Evolutionary conservation across 441 rosid genomes (phyloP), one percentile per base, ranked within the genome.

Genomic region (Codiaeum variegatum): DNA sequence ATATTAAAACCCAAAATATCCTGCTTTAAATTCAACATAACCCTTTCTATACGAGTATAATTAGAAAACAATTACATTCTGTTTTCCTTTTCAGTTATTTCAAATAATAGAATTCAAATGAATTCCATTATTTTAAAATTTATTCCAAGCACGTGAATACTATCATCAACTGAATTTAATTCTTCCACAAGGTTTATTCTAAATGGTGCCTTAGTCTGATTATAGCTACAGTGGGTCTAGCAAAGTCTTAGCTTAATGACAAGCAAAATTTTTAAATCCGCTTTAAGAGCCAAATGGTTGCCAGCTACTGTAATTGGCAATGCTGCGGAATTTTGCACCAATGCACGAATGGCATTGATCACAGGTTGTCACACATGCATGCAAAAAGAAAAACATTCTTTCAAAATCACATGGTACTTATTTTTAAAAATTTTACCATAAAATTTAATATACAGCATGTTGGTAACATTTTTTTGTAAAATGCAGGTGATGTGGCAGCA

Each of bases 401-500:
- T 38, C 10, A 38, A 38, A 38, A 38, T 38, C 42, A 38, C 42
- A 38, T 38, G 42, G 42, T 9, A 1, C 42, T 38, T 38, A 9
- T 8, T 38, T 38, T 38, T 7, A 38, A 32, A 38, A 38, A 9
- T 38, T 38, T 9, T 9, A 38, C 42, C 42, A 38, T 38, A 9
- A 0, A 38, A 38, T 38, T 38, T 38, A 51, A 28, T 40, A 4
- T 42, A 32, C 26, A 40, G 5, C 69, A 3, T 32, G 23, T 28
- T n/a, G 29, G 23, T 26, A 21, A 11, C 34, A 64, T 49, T 73
- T 69, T 29, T 6, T 21, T 6, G 74, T 6, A 1, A 67, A 54
- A 19, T 66, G 55, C 90, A 92, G 99, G 99, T 66, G 95, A 86
- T 79, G 86, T 92, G 15, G 88, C 81, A 75, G 89, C 94, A 81